Base-by-base conservation (phyloP, 2,329 filamentous ascomycete genomes). In the Penicillium sp. region DNA sequence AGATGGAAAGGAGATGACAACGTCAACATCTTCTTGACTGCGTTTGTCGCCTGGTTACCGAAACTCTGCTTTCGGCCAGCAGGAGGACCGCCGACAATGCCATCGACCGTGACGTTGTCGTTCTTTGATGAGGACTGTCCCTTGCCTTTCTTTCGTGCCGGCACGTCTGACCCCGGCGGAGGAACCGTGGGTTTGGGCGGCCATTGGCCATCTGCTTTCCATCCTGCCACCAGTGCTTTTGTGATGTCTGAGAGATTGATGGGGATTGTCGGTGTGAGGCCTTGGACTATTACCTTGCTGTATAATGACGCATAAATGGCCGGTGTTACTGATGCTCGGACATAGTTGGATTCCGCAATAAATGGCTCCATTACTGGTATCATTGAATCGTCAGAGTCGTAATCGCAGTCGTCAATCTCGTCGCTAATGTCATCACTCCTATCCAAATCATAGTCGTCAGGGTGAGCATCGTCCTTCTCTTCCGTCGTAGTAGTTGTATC, bases 121-220 rank as follows among this genome's bases (percentile, higher is more conserved):
- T 30, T 48, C 12, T 55, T 55, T 7, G 54, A 50, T 4, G 54
- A 52, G 28, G 47, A 49, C 28, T 58, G 52, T 50, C 52, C 38
- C 49, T 54, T 54, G 12, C 48, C 49, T 43, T 57, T 55, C 47
- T 47, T 62, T 23, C 52, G 49, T 5, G 58, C 53, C 5, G 56
- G 60, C 3, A 64, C 59, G 40, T 65, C 60, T 20, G 59, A 59
- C 5, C 78, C 64, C 47, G 59, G 56, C 14, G 47, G 28, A 20
- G 52, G 50, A 38, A 49, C 26, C 8, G 76, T 75, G 0, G 79
- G 71, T 63, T 83, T 84, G 1, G 89, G 90, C 4, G 93, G 92
- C 93, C 93, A 97, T 71, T 96, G 90, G 16, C 91, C 92, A 65
- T 94, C 90, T 42, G 90, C 82, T 72, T 95, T 96, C 93, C 93